Evolutionary conservation across 345 rosid genomes (phyloP), one percentile per base, ranked within the genome.

Genomic region (Chamaenerion angustifolium): DNA sequence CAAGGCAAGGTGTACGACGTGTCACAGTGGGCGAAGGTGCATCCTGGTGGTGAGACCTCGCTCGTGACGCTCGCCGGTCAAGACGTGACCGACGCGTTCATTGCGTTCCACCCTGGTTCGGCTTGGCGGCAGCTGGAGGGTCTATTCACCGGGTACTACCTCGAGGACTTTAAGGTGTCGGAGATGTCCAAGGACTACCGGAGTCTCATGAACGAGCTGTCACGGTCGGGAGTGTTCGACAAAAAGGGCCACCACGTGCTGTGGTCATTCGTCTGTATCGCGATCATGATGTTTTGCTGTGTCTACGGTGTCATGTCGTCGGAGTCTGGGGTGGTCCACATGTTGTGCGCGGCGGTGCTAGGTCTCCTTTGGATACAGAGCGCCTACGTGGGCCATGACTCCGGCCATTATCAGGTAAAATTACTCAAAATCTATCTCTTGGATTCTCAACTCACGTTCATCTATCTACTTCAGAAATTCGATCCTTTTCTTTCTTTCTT

Each of bases 361-460:
- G 96, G 98, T 0, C 59, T 87, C 17, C 75, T 92, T 2, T 92
- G 95, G 95, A 73, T 87, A 5, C 95, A 81, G 49, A 68, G 87
- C 40, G 85, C 96, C 14, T 92, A 84, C 56, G 68, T 92, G 0
- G 98, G 98, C 6, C 98, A 92, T n/a, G 96, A 92, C 60, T 80
- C 98, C 2, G 96, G 98, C 16, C 98, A 92, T 56, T 92, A 84
- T 68, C 76, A 71, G 60, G 54, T 50, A 49, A 17, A 16, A 46
- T 9, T 16, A n/a, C n/a, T n/a, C n/a, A n/a, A n/a, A n/a, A n/a
- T n/a, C n/a, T n/a, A n/a, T n/a, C n/a, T n/a, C n/a, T n/a, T n/a
- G n/a, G n/a, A n/a, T n/a, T n/a, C n/a, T n/a, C n/a, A n/a, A n/a
- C n/a, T n/a, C n/a, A n/a, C n/a, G n/a, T n/a, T n/a, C n/a, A n/a